Base-by-base conservation (phyloP, 2,329 filamentous ascomycete species). In the Ramularia collo-cygni region DNA sequence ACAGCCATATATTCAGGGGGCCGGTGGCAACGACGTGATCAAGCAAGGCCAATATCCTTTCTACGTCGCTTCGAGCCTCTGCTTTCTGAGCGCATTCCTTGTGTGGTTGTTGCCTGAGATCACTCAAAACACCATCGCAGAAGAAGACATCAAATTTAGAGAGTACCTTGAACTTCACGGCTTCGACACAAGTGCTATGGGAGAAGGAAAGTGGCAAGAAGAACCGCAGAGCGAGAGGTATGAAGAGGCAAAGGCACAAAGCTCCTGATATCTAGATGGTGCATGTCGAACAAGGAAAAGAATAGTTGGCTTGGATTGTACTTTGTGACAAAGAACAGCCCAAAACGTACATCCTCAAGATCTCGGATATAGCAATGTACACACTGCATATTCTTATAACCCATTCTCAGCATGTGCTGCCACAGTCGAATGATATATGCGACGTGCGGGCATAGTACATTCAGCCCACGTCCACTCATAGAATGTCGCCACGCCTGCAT, bases 21-120 rank as follows among this genome's bases (percentile, higher is more conserved):
- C 76, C 0, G 79, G 76, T 7, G 50, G 47, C 1, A 57, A 69
- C 39, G 68, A 73, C 38, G 63, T 64, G 0, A 65, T 75, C 14
- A 71, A 65, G 40, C 60, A 54, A 18, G 85, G 85, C 1, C 87
- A 95, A 59, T 87, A 93, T 51, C 88, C 88, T 0, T 95, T 95
- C 67, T 95, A 80, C 62, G 85, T 95, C n/a, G 81, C 81, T 2
- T 83, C 81, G 28, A 70, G 76, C 16, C 63, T 95, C 40, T 92
- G 85, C 51, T 63, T 93, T n/a, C 68, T 95, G 35, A 81, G 79
- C 2, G 86, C 85, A 0, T 63, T 67, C 8, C 60, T 89, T 18
- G 76, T 77, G 1, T 76, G 87, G 53, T 74, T 75, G 42, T 63
- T 95, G 35, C 89, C 89, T 0, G 67, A 85, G 34, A 83, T 95